A percentile compares a stretch with the other conserved stretches of the same genome.
phyloP scores from a whole-genome alignment of 805 yeast species.

The Kuraishia floccosa region DNA sequence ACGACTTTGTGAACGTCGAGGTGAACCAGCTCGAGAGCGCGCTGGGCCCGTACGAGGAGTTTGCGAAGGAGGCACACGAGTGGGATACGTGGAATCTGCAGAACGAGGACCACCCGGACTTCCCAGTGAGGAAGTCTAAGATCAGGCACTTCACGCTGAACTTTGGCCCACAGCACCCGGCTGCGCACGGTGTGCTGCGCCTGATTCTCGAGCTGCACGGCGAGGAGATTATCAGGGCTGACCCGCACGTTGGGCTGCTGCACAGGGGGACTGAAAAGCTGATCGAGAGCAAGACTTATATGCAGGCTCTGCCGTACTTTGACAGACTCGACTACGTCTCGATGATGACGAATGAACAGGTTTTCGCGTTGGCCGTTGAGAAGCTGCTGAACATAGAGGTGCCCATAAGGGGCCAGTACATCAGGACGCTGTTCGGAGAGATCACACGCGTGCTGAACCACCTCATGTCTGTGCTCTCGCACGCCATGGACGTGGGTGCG shows the following conservation, averaged over 20 bases:
- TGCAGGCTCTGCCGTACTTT: constrained; percentile 83
- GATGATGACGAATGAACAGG: constrained; percentile 89
- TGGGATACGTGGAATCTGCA: constrained; percentile 23
- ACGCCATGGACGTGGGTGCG: constrained; percentile 93
- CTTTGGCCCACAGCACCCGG: constrained; percentile 93
- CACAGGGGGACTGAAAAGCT: constrained; percentile 87
- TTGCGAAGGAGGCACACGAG: constrained; percentile 17
- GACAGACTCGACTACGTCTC: constrained; percentile 78
- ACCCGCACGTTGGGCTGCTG: constrained; percentile 81
- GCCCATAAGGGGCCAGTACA: constrained; percentile 76
- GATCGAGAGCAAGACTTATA: constrained; percentile 76
- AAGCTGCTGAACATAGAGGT: constrained; percentile 76
- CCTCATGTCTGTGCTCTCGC: constrained; percentile 76
- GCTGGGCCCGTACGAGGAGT: constrained; percentile 25
- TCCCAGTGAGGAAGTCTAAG: constrained; percentile 27
- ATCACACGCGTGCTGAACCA: constrained; percentile 78
- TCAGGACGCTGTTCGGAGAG: constrained; percentile 79
- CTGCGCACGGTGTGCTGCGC: constrained; percentile 88
- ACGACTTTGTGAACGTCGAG: background rate
- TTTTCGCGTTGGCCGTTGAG: constrained; percentile 74
- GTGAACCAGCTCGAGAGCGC: constrained; percentile 21
- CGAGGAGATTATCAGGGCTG: constrained; percentile 78
- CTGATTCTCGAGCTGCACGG: constrained; percentile 80
- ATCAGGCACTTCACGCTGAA: constrained; percentile 84
- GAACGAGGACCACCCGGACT: constrained; percentile 24